Conservation (phyloP, 1,284 basidiomycete genomes). For the Omphalotus olearius region DNA sequence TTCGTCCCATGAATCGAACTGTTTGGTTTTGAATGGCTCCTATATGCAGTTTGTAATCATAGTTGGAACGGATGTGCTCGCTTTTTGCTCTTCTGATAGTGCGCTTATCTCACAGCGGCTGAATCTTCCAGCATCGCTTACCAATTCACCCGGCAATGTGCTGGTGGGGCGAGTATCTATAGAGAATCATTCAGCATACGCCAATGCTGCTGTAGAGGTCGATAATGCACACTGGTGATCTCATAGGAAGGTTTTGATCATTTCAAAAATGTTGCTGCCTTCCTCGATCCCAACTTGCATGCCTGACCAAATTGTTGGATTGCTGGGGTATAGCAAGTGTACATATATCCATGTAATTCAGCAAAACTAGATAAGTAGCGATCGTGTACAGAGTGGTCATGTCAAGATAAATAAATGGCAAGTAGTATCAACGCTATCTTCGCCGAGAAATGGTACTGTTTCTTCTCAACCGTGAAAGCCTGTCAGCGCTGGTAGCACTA, state of each 20-base stretch:
- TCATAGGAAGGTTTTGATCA: not conserved
- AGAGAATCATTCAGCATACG: constrained; percentile 38
- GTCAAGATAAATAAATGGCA: not conserved
- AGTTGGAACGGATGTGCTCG: constrained; percentile 42
- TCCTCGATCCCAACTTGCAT: too few species aligned
- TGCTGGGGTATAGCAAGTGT: not conserved
- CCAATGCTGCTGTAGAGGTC: constrained; percentile 31
- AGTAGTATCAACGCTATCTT: not conserved
- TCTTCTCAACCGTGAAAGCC: not conserved
- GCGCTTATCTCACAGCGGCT: constrained; percentile 38
- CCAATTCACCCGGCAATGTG: constrained; percentile 26
- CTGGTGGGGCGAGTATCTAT: constrained; percentile 36
- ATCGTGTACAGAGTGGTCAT: not conserved
- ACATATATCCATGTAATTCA: not conserved
- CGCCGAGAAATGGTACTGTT: not conserved
- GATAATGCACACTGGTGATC: constrained; percentile 29
- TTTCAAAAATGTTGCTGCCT: not conserved
- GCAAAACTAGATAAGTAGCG: too few species aligned
- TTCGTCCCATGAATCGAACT: not conserved
- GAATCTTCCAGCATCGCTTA: constrained; percentile 33
- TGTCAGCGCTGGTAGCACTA: not conserved
- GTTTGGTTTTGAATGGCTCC: not conserved
- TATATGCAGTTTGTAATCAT: constrained; percentile 46
- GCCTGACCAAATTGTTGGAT: not conserved
- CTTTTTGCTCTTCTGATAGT: constrained; percentile 49